Conservation (phyloP, 2,329 filamentous ascomycete genomes). For the Trichoderma harzianum region DNA sequence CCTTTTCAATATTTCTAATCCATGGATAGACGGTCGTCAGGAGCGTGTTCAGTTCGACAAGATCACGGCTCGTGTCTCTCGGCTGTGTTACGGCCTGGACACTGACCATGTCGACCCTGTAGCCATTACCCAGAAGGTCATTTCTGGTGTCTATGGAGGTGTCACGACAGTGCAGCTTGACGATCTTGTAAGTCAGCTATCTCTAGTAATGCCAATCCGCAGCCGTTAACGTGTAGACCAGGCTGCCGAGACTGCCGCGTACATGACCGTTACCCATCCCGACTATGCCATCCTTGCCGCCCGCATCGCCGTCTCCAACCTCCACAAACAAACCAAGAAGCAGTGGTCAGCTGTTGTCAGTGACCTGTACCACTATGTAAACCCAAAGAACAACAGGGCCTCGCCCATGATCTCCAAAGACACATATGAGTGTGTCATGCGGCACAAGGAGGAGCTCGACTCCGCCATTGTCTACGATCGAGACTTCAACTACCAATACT, state of each 20-base stretch:
- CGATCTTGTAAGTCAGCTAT: constrained; percentile 70
- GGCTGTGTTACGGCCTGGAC: constrained; percentile 96
- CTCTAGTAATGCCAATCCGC: background rate
- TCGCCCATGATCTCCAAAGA: constrained; percentile 94
- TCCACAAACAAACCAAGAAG: constrained; percentile 99
- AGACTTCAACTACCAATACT: constrained; percentile 99
- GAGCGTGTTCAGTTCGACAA: constrained; percentile 99
- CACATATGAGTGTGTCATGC: constrained; percentile 91
- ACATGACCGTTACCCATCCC: constrained; percentile 99
- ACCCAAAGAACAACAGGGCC: constrained; percentile 78
- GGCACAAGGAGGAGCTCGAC: constrained; percentile 94
- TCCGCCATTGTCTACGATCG: constrained; percentile 98
- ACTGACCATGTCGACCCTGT: constrained; percentile 93
- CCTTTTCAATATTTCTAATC: constrained; percentile 28
- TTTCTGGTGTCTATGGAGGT: constrained; percentile 97
- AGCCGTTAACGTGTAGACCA: constrained; percentile 37
- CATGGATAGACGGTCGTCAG: constrained; percentile 82
- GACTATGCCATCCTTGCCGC: constrained; percentile 98
- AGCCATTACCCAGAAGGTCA: constrained; percentile 98
- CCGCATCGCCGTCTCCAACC: constrained; percentile 97
- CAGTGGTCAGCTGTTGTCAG: constrained; percentile 95
- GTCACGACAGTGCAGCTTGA: constrained; percentile 96
- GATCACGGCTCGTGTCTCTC: constrained; percentile 97
- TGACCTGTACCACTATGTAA: constrained; percentile 93
- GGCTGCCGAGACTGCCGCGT: constrained; percentile 97